Conservation (phyloP, 805 yeast genomes). For the Ogataea siamensis region DNA sequence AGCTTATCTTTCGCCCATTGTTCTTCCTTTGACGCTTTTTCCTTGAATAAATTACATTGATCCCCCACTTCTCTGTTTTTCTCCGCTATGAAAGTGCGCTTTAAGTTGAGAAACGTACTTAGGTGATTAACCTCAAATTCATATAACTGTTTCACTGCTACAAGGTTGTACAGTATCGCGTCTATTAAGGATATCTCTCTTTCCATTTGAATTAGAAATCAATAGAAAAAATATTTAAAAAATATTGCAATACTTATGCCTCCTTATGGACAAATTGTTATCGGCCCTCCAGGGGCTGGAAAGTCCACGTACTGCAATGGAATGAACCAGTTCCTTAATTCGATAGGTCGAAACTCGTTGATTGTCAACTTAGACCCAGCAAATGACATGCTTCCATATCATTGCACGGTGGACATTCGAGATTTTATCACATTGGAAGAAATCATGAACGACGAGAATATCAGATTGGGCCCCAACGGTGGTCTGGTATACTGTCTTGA, state of each 20-base stretch:
- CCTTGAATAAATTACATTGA: conserved; percentile 20
- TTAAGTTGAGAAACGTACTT: conserved; percentile 14
- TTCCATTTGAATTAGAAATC: conserved; percentile 19
- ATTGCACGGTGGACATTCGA: conserved; percentile 54
- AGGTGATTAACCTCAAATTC: conserved; percentile 28
- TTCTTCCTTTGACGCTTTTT: conserved; percentile 23
- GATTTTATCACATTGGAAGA: conserved; percentile 58
- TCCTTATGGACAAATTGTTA: conserved; percentile 82
- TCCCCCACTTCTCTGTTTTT: conserved; percentile 19
- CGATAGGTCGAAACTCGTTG: conserved; percentile 88
- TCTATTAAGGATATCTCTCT: conserved; percentile 28
- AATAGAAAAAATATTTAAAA: neutral
- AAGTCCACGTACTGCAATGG: conserved; percentile 95
- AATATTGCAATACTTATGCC: conserved; percentile 37
- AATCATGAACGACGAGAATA: conserved; percentile 50
- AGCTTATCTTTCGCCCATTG: conserved; percentile 15
- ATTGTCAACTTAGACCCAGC: conserved; percentile 89
- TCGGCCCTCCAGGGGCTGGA: conserved; percentile 98
- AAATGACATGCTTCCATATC: conserved; percentile 53
- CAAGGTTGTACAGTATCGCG: conserved; percentile 26
- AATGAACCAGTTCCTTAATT: conserved; percentile 85
- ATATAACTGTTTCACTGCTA: conserved; percentile 26
- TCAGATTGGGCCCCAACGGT: conserved; percentile 68
- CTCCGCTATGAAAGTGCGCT: conserved; percentile 18
- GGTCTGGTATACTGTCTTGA: conserved; percentile 89